These are phyloP conservation scores for Talaromyces sp. DNA, from an alignment of 2,329 filamentous ascomycete species.

Conservation along the genomic window DNA sequence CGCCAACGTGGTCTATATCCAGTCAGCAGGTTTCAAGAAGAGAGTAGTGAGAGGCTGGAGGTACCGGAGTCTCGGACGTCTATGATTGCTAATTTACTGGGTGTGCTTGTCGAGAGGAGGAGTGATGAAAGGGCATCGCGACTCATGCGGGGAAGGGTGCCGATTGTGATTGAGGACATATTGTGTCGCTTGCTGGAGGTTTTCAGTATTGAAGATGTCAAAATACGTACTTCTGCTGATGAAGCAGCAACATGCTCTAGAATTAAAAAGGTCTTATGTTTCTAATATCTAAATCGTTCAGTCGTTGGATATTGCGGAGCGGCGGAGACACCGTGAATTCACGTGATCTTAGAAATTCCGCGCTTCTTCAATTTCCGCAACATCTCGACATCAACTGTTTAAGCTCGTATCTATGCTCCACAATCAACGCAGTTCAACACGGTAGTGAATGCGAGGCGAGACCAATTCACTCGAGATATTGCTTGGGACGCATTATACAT, in stretches of 20 bases:
- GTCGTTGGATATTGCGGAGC: neutral
- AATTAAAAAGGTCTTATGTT: neutral
- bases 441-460: neutral
- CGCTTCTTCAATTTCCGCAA: conserved; percentile 3
- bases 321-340: neutral
- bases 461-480: neutral
- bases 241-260: neutral
- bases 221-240: neutral
- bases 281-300: neutral
- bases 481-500: neutral
- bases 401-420: neutral
- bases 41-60: neutral
- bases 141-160: conserved; percentile 63
- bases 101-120: conserved; percentile 52
- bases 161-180: conserved; percentile 58
- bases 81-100: conserved; percentile 64
- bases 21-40: neutral
- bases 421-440: neutral
- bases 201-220: too few relatives aligned
- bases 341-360: conserved; percentile 29
- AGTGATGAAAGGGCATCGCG: conserved; percentile 65
- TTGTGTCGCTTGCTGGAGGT: neutral
- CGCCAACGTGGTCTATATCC: conserved; percentile 74
- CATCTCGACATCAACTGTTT: neutral
- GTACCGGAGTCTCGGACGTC: conserved; percentile 83